Percentiles rank a stretch among this genome's conserved stretches.
phyloP scores from a whole-genome alignment of 176 grass and related monocot species.

The Avena atlantica region DNA sequence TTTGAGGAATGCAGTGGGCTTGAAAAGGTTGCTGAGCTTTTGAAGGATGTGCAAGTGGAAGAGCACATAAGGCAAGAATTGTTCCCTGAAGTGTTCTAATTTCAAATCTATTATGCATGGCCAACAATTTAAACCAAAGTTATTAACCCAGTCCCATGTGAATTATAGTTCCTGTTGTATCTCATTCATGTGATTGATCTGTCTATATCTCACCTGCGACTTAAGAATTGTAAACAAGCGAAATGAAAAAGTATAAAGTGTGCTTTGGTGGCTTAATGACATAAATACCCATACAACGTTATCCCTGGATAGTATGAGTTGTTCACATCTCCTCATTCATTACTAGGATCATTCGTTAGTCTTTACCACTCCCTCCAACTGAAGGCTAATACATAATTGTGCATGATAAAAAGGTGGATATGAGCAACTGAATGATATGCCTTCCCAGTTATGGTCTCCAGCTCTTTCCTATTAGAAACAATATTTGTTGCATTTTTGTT shows the following conservation, averaged over 20 bases:
- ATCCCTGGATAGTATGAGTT: neutral
- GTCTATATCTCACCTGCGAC: neutral
- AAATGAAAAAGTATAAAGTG: neutral
- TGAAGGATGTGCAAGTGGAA: slow-evolving; percentile 89
- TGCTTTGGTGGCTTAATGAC: neutral
- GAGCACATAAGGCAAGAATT: slow-evolving; percentile 80
- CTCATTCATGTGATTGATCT: slow-evolving; percentile 13
- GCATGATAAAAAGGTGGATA: neutral
- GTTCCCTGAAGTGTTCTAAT: slow-evolving; percentile 20
- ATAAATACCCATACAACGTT: neutral
- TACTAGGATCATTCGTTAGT: neutral
- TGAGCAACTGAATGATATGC: slow-evolving; percentile 10
- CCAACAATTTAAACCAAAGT: neutral
- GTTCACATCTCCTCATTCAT: neutral
- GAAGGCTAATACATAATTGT: neutral
- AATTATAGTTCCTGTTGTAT: slow-evolving; percentile 16
- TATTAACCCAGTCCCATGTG: slow-evolving; percentile 13
- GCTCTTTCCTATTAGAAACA: neutral
- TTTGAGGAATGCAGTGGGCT: slow-evolving; percentile 84
- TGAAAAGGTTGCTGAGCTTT: slow-evolving; percentile 90
- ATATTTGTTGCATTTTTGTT: neutral
- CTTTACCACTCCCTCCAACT: neutral
- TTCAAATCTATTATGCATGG: slow-evolving; percentile 15
- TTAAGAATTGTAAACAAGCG: slow-evolving; percentile 9
- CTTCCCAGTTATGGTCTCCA: neutral